Percentiles rank a stretch among this genome's conserved stretches.
phyloP scores from a whole-genome alignment of 2,329 filamentous ascomycete genomes.

The Botryotinia globosa region DNA sequence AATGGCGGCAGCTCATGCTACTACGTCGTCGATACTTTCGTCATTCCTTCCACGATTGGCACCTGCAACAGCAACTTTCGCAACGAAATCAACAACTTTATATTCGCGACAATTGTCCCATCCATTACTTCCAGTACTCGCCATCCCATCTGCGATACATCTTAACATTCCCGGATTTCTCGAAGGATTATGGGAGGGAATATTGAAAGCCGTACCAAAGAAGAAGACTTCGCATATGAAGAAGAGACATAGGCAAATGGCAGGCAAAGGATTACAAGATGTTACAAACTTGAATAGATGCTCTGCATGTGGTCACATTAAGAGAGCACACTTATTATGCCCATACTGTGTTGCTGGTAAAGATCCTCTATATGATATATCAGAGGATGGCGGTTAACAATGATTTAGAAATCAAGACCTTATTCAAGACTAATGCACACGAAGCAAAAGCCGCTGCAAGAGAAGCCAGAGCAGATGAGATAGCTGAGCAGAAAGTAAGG shows the following conservation, averaged over 20 bases:
- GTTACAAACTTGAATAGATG: slow-evolving; percentile 84
- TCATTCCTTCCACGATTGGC: slow-evolving; percentile 57
- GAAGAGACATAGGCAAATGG: slow-evolving; percentile 89
- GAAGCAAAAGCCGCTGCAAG: slow-evolving; percentile 14
- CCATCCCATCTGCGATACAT: slow-evolving; percentile 57
- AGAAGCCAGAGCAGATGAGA: slow-evolving; percentile 15
- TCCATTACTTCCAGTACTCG: slow-evolving; percentile 53
- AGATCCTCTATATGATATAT: slow-evolving; percentile 36
- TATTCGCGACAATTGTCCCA: slow-evolving; percentile 47
- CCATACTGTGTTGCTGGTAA: slow-evolving; percentile 81
- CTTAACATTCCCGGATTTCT: slow-evolving; percentile 66
- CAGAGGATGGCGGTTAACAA: slow-evolving; percentile 21
- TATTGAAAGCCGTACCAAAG: slow-evolving; percentile 91
- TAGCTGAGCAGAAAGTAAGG: slow-evolving; percentile 2
- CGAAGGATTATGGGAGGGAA: slow-evolving; percentile 85
- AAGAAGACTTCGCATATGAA: slow-evolving; percentile 98
- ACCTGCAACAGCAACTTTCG: slow-evolving; percentile 42
- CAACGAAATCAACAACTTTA: slow-evolving; percentile 45
- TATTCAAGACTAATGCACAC: slow-evolving; percentile 27
- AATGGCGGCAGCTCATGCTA: slow-evolving; percentile 48
- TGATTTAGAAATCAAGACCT: slow-evolving; percentile 35
- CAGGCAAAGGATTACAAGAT: slow-evolving; percentile 91
- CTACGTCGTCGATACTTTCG: slow-evolving; percentile 43
- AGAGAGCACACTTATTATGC: slow-evolving; percentile 86
- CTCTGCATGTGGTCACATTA: slow-evolving; percentile 80